Conservation (phyloP, 345 rosid genomes). For the Citrus medica region DNA sequence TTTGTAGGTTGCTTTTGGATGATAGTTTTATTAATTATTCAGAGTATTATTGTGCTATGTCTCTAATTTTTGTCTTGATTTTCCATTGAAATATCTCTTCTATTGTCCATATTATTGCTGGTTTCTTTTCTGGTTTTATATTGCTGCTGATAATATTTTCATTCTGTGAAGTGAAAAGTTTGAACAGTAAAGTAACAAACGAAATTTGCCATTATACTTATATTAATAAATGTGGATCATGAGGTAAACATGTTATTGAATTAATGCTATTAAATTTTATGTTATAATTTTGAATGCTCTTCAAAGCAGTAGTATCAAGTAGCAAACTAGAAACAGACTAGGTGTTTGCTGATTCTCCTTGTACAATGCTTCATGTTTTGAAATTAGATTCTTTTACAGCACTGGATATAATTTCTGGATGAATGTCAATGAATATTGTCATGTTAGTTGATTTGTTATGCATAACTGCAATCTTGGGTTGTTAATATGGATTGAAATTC, state of each 20-base stretch:
- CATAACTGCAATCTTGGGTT: not conserved
- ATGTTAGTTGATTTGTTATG: not conserved
- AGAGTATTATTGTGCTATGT: not conserved
- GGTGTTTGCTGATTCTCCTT: not conserved
- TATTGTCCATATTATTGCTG: not conserved
- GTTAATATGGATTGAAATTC: not conserved
- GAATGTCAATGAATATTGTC: not conserved
- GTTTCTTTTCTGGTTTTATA: not conserved
- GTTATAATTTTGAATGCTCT: not conserved
- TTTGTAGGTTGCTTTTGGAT: not conserved
- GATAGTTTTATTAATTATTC: not conserved
- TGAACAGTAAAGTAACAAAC: not conserved
- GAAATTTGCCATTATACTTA: not conserved
- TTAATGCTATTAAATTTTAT: not conserved
- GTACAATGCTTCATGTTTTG: not conserved
- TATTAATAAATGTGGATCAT: not conserved
- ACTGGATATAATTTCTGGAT: not conserved
- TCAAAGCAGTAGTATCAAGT: not conserved
- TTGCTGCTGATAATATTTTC: not conserved
- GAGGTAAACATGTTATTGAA: not conserved
- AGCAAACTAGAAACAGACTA: not conserved
- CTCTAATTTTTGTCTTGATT: not conserved
- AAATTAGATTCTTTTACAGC: not conserved
- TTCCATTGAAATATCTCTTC: not conserved
- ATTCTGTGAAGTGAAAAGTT: not conserved